Percentiles rank a stretch among this genome's conserved stretches.
These are phyloP conservation scores for Eucalyptus tenuipes DNA, from an alignment of 345 rosid species.

Conservation along the genomic window DNA sequence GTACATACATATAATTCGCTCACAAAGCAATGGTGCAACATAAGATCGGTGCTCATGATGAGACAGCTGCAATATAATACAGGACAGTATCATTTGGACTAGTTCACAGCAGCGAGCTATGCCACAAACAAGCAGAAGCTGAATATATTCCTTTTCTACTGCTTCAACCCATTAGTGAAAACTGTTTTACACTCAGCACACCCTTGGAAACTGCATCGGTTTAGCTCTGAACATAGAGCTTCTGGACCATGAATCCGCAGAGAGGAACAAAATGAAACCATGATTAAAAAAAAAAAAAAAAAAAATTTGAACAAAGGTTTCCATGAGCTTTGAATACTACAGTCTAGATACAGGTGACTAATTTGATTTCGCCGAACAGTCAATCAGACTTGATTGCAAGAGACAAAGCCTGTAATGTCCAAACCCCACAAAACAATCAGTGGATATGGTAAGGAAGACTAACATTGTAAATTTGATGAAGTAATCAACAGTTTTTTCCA, in stretches of 20 bases:
- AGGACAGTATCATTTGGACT: background rate
- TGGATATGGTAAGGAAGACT: background rate
- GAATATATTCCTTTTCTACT: background rate
- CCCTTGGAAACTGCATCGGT: background rate
- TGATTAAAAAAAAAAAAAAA: background rate
- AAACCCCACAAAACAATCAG: background rate
- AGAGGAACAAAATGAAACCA: background rate
- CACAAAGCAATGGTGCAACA: background rate
- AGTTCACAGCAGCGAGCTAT: background rate
- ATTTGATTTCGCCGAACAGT: background rate
- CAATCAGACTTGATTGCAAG: background rate
- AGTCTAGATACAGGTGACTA: background rate
- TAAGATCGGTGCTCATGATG: background rate
- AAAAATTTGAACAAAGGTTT: background rate
- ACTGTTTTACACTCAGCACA: background rate
- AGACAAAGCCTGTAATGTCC: background rate
- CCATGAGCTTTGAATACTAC: background rate
- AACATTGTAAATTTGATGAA: constrained; percentile 84
- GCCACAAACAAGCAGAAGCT: background rate
- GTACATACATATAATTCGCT: background rate
- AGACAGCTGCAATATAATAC: background rate
- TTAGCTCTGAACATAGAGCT: background rate
- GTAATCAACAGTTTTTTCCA: constrained; percentile 85
- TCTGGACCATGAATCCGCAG: background rate
- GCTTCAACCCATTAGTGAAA: background rate